Conservation (phyloP, 495 filamentous ascomycete genomes). For the Aspergillus panamensis region DNA sequence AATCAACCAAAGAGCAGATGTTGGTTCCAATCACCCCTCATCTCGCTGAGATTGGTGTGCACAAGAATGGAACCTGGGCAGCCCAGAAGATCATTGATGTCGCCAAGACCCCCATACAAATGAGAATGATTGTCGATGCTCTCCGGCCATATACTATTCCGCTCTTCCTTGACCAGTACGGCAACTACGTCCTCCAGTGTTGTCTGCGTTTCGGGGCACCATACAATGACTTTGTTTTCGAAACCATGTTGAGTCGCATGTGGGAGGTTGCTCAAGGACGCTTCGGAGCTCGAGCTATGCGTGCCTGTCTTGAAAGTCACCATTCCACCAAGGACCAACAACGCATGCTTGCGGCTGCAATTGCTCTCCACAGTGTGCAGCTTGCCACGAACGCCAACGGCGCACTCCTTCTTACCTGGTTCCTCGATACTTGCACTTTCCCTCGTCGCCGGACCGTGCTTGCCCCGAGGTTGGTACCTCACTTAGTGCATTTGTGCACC, state of each 20-base stretch:
- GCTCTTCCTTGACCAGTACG: slow-evolving; percentile 94
- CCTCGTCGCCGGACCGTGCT: slow-evolving; percentile 87
- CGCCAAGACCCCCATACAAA: slow-evolving; percentile 78
- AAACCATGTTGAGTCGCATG: slow-evolving; percentile 91
- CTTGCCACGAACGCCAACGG: slow-evolving; percentile 96
- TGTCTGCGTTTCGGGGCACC: slow-evolving; percentile 86
- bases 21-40: slow-evolving; percentile 82
- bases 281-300: slow-evolving; percentile 93
- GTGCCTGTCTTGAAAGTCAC: slow-evolving; percentile 94
- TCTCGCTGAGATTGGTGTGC: slow-evolving; percentile 91
- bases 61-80: slow-evolving; percentile 99
- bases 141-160: slow-evolving; percentile 82
- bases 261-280: slow-evolving; percentile 93
- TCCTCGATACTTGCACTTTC: slow-evolving; percentile 97
- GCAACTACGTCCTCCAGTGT: slow-evolving; percentile 96
- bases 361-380: slow-evolving; percentile 93
- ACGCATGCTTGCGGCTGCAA: slow-evolving; percentile 88
- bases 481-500: slow-evolving; percentile 95
- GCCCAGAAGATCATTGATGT: slow-evolving; percentile 99
- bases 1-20: slow-evolving; percentile 87
- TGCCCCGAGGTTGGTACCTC: slow-evolving; percentile 87
- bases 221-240: slow-evolving; percentile 95
- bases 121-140: slow-evolving; percentile 76
- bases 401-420: slow-evolving; percentile 92
- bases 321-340: slow-evolving; percentile 94